These are phyloP conservation scores for Lenzites betulinus DNA, from an alignment of 768 basidiomycete genomes.

Conservation along the genomic window DNA sequence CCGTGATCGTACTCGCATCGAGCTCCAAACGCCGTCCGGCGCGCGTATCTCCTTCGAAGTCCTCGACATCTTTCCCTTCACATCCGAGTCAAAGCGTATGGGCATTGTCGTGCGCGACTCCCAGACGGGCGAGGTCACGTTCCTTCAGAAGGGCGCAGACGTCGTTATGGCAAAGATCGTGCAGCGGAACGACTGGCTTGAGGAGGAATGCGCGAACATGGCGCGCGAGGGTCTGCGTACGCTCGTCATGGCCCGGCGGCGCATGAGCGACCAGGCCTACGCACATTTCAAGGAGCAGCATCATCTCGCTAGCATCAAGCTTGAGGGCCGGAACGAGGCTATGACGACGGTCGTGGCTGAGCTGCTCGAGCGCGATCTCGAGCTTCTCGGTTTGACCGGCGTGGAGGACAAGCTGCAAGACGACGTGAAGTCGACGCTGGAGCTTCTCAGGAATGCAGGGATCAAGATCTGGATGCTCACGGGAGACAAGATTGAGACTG, in stretches of 20 bases:
- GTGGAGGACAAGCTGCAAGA: constrained; percentile 99
- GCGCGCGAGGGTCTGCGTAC: constrained; percentile 94
- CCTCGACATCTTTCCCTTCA: constrained; percentile 96
- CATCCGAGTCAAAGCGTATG: constrained; percentile 98
- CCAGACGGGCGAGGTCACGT: constrained; percentile 75
- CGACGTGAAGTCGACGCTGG: constrained; percentile 91
- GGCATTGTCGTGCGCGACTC: constrained; percentile 91
- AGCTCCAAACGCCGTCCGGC: constrained; percentile 73
- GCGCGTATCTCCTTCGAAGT: constrained; percentile 73
- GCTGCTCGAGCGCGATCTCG: constrained; percentile 85
- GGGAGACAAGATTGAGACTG: constrained; percentile 99
- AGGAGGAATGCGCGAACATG: constrained; percentile 99
- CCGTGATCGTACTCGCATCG: constrained; percentile 90
- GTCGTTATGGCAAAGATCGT: constrained; percentile 98
- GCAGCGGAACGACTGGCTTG: constrained; percentile 97
- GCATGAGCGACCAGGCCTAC: constrained; percentile 69
- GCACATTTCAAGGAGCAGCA: constrained; percentile 70
- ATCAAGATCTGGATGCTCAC: constrained; percentile 99
- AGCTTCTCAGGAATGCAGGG: constrained; percentile 91
- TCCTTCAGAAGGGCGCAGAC: constrained; percentile 97
- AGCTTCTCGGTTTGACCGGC: constrained; percentile 93
- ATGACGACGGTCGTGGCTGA: constrained; percentile 75
- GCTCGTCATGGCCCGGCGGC: constrained; percentile 87
- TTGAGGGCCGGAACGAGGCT: constrained; percentile 81
- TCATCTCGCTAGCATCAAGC: constrained; percentile 75